Base-by-base conservation (phyloP, 1,284 basidiomycete genomes). In the Amylostereum areolatum region DNA sequence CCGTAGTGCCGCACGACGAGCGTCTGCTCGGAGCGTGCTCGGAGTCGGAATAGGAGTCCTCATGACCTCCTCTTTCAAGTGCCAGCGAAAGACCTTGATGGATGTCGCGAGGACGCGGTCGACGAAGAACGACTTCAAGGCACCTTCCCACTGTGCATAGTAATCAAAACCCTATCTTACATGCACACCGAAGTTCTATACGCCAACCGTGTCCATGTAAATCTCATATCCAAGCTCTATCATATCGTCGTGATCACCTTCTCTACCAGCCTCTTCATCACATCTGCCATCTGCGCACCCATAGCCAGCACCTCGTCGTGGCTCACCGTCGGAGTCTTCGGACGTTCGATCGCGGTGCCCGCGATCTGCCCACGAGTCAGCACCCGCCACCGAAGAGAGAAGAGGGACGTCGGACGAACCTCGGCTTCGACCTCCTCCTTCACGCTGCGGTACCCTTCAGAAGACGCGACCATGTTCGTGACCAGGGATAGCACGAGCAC, bases 401-500 rank as follows among this genome's bases (percentile, higher is more conserved):
- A 48, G 39, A 48, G 9, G 28, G 35, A 43, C 42, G 29, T 41
- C 12, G 42, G n/a, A 55, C 75, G 36, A 53, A 89, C 82, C 78
- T 92, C 89, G 24, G 81, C 80, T 48, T 81, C 72, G 0, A 92
- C 80, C 54, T 90, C 87, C 25, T 81, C 81, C 53, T 75, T 74
- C 48, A 92, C 83, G 53, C 83, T 86, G 54, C 77, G 66, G 62
- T 88, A 83, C 43, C 62, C 70, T n/a, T 80, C 75, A 2, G 83
- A 82, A 55, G 91, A 83, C 40, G 90, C 81, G 4, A 93, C 90
- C 59, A 78, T 74, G 67, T 93, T 93, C 31, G 90, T 92, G 40
- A 91, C 88, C 39, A 93, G 70, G 55, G 83, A 89, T 42, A 93
- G 70, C 8, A 88, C 89, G 62, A 88, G 69, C 31, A 88, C 80